A percentile compares a stretch with the other conserved stretches of the same genome.
These are phyloP conservation scores for Annulohypoxylon maeteangense DNA, from an alignment of 495 filamentous ascomycete genomes.

Conservation along the genomic window DNA sequence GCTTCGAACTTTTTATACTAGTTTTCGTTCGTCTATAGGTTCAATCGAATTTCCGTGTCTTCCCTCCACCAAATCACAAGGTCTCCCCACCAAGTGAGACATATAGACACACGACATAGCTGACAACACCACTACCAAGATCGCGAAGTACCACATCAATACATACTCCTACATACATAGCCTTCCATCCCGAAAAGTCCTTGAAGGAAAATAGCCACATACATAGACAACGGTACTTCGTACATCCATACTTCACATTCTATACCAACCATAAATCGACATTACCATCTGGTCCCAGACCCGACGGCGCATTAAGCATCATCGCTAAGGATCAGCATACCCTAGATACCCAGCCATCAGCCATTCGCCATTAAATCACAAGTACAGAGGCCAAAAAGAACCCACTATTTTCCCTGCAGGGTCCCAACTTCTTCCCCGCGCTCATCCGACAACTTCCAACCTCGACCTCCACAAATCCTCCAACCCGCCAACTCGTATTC, in stretches of 20 bases:
- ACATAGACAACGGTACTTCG: neutral
- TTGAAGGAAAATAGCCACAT: neutral
- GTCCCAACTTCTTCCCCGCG: slow-evolving; percentile 40
- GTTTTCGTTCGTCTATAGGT: slow-evolving; percentile 3
- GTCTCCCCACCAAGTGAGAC: slow-evolving; percentile 43
- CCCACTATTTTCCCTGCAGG: slow-evolving; percentile 42
- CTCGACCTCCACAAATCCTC: slow-evolving; percentile 38
- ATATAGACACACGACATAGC: slow-evolving; percentile 42
- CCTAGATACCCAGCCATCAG: neutral
- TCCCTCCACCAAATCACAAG: slow-evolving; percentile 29
- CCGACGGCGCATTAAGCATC: slow-evolving; percentile 20
- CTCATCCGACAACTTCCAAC: slow-evolving; percentile 37
- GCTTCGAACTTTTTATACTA: neutral
- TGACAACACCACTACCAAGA: slow-evolving; percentile 29
- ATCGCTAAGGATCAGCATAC: slow-evolving; percentile 34
- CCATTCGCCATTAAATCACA: slow-evolving; percentile 28
- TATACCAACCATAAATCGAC: slow-evolving; percentile 26
- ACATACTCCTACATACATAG: neutral
- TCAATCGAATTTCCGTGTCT: neutral
- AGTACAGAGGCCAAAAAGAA: slow-evolving; percentile 19
- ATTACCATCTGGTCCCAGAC: slow-evolving; percentile 21
- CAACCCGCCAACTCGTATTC: slow-evolving; percentile 20
- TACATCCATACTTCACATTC: slow-evolving; percentile 9
- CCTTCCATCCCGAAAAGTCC: neutral
- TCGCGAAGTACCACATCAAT: slow-evolving; percentile 2